phyloP scores from a whole-genome alignment of 139 green algal genomes.

The Mesotaenium endlicherianum region DNA sequence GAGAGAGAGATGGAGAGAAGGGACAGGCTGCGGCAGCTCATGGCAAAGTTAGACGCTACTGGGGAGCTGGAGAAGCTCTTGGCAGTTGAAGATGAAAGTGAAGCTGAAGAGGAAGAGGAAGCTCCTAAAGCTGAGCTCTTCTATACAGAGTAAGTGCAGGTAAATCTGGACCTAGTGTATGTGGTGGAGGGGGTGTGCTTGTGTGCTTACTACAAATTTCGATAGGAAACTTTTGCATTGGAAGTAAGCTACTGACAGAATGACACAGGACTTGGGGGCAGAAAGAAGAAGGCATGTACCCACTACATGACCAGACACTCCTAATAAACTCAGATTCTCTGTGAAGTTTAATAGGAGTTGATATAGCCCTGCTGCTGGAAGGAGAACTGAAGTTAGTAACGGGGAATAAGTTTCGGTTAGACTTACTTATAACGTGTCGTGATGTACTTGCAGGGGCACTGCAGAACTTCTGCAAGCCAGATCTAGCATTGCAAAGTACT shows the following conservation, averaged over 20 bases:
- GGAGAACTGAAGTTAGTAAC: no score
- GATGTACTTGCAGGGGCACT: slow-evolving; percentile 51
- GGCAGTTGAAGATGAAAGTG: slow-evolving; percentile 33
- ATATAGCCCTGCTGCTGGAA: no score
- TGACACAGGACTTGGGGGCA: no score
- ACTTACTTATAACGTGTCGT: neutral
- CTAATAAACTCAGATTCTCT: no score
- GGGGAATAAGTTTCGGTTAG: neutral
- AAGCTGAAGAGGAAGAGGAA: slow-evolving; percentile 55
- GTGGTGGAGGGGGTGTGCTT: neutral
- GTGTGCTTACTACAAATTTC: neutral
- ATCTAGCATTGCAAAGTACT: slow-evolving; percentile 70
- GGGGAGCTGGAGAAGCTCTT: slow-evolving; percentile 40
- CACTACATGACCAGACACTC: no score
- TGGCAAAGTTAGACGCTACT: slow-evolving; percentile 74
- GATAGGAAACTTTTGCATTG: no score
- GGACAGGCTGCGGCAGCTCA: slow-evolving; percentile 77
- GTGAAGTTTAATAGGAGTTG: no score
- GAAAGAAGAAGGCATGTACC: no score
- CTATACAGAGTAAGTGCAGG: slow-evolving; percentile 94
- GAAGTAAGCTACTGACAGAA: no score
- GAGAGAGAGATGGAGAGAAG: slow-evolving; percentile 87
- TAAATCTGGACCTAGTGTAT: neutral
- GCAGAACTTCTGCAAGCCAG: slow-evolving; percentile 63
- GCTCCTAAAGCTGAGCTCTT: slow-evolving; percentile 75